Evolutionary conservation across 140 eudicot species (phyloP), one percentile per base, ranked within the genome.

Genomic region (Artemisia princeps): DNA sequence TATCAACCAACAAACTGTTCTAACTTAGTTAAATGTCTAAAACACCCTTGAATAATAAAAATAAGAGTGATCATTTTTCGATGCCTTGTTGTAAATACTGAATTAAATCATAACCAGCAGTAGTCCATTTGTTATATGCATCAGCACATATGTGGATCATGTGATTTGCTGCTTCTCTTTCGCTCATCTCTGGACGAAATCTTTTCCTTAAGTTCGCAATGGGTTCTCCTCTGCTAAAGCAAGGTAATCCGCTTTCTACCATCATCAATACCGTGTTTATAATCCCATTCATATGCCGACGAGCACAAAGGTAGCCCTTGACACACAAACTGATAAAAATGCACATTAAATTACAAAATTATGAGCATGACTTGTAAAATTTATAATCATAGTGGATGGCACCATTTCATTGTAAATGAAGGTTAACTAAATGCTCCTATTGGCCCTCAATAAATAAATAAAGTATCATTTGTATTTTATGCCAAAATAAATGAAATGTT

Each of bases 1-100:
- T 67, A 14, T 30, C 30, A 15, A 55, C 64, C 55, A 56, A 42
- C 19, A 56, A 48, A 24, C 2, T 70, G 59, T 23, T 58, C 49
- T 26, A 48, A 46, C 49, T 0, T 19, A 3, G 49, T 58, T 45
- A 69, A 22, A 58, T 69, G 65, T 40, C 65, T 69, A 69, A 56
- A 40, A 56, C 1, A 23, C 22, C 37, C 30, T 22, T 15, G 7
- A 46, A 26, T 9, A 56, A 57, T 9, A 40, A 10, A 17, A 19
- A 58, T 12, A 24, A 26, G 40, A 68, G 17, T 19, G 30, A 76
- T 82, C 73, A 92, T 78, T 94, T 94, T 74, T 94, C 96, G 1
- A 92, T 88, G 60, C 99, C 99, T 66, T 94, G 99, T 71, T 94
- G 99, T 76, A 94, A 68, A 79, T 94, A 94, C 78, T 94, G 96